Evolutionary conservation across 75 land plant genomes (phyloP).

Genomic region (Adiantum capillusveneris): DNA sequence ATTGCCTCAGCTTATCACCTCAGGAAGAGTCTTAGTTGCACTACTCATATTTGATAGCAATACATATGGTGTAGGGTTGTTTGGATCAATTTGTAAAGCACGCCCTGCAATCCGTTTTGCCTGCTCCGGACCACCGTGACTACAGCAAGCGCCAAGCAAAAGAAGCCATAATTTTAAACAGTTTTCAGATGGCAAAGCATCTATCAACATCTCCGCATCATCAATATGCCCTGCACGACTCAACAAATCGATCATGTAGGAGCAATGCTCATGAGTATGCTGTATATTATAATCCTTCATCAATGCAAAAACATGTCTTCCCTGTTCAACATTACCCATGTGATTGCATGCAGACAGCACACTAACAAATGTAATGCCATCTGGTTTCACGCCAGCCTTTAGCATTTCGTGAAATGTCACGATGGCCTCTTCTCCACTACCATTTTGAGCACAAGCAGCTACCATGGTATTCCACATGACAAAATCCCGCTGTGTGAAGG

Average conservation of each 20-base stretch:
- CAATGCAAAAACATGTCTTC: conserved; percentile 1
- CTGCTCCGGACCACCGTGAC: not conserved
- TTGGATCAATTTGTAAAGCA: not conserved
- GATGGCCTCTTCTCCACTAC: conserved; percentile 16
- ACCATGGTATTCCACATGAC: conserved; percentile 22
- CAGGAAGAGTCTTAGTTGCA: no score
- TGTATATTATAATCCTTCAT: conserved; percentile 15
- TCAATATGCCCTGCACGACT: conserved; percentile 18
- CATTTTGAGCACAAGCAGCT: conserved; percentile 18
- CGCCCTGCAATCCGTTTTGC: not conserved
- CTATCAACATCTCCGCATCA: conserved; percentile 15
- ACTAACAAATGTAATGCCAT: conserved; percentile 11
- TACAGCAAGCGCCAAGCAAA: not conserved
- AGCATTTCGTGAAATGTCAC: conserved; percentile 18
- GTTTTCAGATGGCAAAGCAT: conserved; percentile 20
- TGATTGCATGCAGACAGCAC: conserved; percentile 21
- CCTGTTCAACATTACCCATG: conserved; percentile 12
- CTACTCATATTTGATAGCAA: not conserved
- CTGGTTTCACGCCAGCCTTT: conserved; percentile 9
- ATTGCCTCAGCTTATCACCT: no score
- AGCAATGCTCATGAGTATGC: conserved; percentile 20
- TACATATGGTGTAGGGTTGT: not conserved
- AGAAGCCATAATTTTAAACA: not conserved
- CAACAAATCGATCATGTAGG: conserved; percentile 28
- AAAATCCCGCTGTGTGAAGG: not conserved